phyloP scores from a whole-genome alignment of 2,329 filamentous ascomycete genomes.

The Ophiostoma himal-ulmi region DNA sequence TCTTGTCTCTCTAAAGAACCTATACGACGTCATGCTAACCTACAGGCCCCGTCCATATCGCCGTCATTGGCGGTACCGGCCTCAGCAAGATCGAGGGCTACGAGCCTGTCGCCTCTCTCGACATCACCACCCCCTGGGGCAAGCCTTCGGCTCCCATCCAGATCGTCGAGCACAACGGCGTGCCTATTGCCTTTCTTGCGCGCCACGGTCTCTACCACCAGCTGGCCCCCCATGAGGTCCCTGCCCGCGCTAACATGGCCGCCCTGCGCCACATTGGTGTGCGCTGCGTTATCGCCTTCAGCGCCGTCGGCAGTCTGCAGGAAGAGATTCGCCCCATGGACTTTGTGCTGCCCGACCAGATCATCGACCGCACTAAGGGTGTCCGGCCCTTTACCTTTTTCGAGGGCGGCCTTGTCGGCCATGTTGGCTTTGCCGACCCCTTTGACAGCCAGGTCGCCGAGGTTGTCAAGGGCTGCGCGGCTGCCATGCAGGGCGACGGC shows the following conservation, averaged over 20 bases:
- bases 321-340: slow-evolving; percentile 93
- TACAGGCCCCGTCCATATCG: slow-evolving; percentile 47
- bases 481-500: slow-evolving; percentile 71
- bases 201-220: slow-evolving; percentile 88
- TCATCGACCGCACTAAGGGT: slow-evolving; percentile 96
- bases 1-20: not conserved
- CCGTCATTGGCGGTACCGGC: slow-evolving; percentile 88
- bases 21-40: not conserved
- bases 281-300: slow-evolving; percentile 87
- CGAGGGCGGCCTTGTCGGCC: slow-evolving; percentile 82
- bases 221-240: slow-evolving; percentile 90
- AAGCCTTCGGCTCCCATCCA: slow-evolving; percentile 67
- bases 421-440: slow-evolving; percentile 92
- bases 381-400: slow-evolving; percentile 94
- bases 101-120: slow-evolving; percentile 72
- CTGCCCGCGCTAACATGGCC: slow-evolving; percentile 92
- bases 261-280: slow-evolving; percentile 88
- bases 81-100: slow-evolving; percentile 83
- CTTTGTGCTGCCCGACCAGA: slow-evolving; percentile 92
- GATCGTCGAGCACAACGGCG: slow-evolving; percentile 79
- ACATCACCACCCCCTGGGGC: slow-evolving; percentile 82
- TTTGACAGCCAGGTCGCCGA: slow-evolving; percentile 75
- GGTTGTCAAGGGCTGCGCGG: slow-evolving; percentile 71
- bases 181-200: slow-evolving; percentile 84
- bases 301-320: slow-evolving; percentile 84